These are phyloP conservation scores for Aspergillus alliaceus DNA, from an alignment of 2,329 filamentous ascomycete genomes.

Conservation along the genomic window DNA sequence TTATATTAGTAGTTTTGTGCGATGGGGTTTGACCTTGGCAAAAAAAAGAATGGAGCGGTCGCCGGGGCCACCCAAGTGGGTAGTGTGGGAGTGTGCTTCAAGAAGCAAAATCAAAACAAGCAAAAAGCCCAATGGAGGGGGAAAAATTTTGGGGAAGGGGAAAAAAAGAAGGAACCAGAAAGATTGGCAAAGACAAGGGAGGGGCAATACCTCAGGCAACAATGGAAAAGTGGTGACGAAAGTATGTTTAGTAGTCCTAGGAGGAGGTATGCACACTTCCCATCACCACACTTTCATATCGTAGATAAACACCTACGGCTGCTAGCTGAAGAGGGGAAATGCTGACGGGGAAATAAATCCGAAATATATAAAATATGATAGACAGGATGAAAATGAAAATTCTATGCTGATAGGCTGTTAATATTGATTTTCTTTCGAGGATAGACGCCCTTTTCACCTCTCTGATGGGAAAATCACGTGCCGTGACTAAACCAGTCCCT, in stretches of 20 bases:
- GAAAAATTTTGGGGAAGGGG: neutral
- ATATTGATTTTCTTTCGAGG: neutral
- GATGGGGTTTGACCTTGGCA: conserved; percentile 21
- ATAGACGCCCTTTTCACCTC: neutral
- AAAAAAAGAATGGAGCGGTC: conserved; percentile 21
- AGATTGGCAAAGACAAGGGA: neutral
- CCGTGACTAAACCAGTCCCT: conserved; percentile 2
- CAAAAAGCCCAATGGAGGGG: conserved; percentile 24
- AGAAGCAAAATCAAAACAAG: conserved; percentile 41
- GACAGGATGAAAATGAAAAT: neutral
- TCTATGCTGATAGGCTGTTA: neutral
- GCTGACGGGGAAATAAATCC: neutral
- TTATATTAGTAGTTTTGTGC: conserved; percentile 18
- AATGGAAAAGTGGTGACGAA: conserved; percentile 1
- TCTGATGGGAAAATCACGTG: neutral
- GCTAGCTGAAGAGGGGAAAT: no score
- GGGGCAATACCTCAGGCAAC: conserved; percentile 1
- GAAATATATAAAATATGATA: neutral
- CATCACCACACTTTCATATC: no score
- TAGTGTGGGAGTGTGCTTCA: conserved; percentile 21
- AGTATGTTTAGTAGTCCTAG: no score
- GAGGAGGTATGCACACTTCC: no score
- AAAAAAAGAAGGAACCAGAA: neutral
- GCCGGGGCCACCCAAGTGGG: conserved; percentile 30
- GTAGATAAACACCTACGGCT: no score